phyloP scores from a whole-genome alignment of 345 rosid genomes.

The Zanthoxylum bungeanum region DNA sequence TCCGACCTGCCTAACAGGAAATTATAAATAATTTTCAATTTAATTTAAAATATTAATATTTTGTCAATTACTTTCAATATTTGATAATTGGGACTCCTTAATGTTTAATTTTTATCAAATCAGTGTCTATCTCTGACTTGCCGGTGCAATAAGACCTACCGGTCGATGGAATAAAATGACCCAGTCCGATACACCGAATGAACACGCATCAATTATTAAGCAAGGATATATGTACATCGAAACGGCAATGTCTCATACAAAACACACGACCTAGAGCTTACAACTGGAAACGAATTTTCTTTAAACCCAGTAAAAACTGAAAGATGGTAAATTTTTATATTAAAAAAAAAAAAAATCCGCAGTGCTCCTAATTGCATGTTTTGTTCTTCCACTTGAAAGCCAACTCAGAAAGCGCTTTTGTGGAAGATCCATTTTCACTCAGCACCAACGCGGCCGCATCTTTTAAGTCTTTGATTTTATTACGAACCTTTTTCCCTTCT shows the following conservation, averaged over 20 bases:
- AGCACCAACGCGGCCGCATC: conserved; percentile 54
- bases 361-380: conserved; percentile 6
- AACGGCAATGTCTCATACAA: neutral
- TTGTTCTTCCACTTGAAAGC: conserved; percentile 52
- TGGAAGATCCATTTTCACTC: conserved; percentile 51
- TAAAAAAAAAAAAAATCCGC: neutral
- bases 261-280: neutral
- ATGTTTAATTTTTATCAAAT: too few relatives aligned
- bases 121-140: too few relatives aligned
- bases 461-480: conserved; percentile 53
- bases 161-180: too few relatives aligned
- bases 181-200: too few relatives aligned
- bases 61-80: too few relatives aligned
- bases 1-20: too few relatives aligned
- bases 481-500: conserved; percentile 60
- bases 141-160: too few relatives aligned
- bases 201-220: too few relatives aligned
- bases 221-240: neutral
- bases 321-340: too few relatives aligned
- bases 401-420: conserved; percentile 40
- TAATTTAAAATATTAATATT: too few relatives aligned
- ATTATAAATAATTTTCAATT: too few relatives aligned
- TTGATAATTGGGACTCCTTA: too few relatives aligned
- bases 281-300: neutral
- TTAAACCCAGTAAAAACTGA: neutral